Conservation (phyloP, 768 basidiomycete genomes). For the Boletus rubropictus region DNA sequence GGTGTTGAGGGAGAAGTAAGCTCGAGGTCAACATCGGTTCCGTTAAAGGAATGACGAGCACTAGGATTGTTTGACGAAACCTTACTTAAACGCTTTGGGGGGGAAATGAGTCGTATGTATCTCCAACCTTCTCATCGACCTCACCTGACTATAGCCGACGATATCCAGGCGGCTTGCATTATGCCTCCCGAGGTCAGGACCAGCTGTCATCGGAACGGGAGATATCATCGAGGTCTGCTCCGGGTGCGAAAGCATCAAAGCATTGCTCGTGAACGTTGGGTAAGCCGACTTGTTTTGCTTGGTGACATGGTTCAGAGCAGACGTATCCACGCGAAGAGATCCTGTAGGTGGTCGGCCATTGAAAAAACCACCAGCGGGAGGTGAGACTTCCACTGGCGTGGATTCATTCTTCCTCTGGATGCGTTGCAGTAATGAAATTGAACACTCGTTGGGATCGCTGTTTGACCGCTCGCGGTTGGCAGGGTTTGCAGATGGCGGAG, state of each 20-base stretch:
- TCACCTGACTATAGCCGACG: slow-evolving; percentile 65
- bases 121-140: slow-evolving; percentile 15
- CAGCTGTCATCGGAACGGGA: slow-evolving; percentile 78
- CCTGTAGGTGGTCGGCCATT: slow-evolving; percentile 62
- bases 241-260: slow-evolving; percentile 44
- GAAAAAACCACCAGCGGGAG: slow-evolving; percentile 40
- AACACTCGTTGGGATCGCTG: slow-evolving; percentile 73
- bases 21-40: slow-evolving; percentile 58
- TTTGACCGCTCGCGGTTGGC: slow-evolving; percentile 65
- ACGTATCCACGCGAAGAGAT: slow-evolving; percentile 69
- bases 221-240: slow-evolving; percentile 61
- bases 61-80: slow-evolving; percentile 43
- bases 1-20: slow-evolving; percentile 53
- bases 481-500: slow-evolving; percentile 47
- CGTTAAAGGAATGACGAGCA: slow-evolving; percentile 71
- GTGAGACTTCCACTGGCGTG: slow-evolving; percentile 53
- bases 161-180: slow-evolving; percentile 66
- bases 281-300: slow-evolving; percentile 85
- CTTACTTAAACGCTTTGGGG: slow-evolving; percentile 43
- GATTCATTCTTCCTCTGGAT: slow-evolving; percentile 62
- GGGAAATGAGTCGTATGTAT: slow-evolving; percentile 13
- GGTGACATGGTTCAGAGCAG: slow-evolving; percentile 51
- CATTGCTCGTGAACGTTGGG: slow-evolving; percentile 50
- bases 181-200: slow-evolving; percentile 78
- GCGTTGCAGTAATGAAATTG: slow-evolving; percentile 69